These are phyloP conservation scores for Colletotrichum aenigma DNA, from an alignment of 2,329 filamentous ascomycete species.

Conservation along the genomic window DNA sequence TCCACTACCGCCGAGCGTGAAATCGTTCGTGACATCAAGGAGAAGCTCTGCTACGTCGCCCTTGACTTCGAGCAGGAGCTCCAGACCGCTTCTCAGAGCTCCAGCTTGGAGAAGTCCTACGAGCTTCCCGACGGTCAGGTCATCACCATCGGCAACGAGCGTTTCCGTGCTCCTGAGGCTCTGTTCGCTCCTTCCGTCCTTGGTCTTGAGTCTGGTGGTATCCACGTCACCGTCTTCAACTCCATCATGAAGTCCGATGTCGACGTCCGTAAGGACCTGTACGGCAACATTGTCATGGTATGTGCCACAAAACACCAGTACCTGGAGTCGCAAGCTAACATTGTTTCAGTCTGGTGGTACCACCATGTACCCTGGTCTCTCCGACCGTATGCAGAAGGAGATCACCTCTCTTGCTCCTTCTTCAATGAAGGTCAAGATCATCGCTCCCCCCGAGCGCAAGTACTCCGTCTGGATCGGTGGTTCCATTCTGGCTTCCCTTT, in stretches of 20 bases:
- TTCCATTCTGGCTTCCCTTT: constrained; percentile 98
- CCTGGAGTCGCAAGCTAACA: constrained; percentile 33
- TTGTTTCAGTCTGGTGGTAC: constrained; percentile 90
- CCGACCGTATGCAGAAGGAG: constrained; percentile 99
- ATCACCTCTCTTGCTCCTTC: constrained; percentile 99
- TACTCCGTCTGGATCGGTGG: constrained; percentile 99
- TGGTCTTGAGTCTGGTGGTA: constrained; percentile 97
- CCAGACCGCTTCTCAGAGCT: constrained; percentile 98
- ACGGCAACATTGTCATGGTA: constrained; percentile 99
- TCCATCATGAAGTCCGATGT: constrained; percentile 99
- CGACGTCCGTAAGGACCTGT: constrained; percentile 99
- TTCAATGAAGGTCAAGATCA: constrained; percentile 99
- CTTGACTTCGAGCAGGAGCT: constrained; percentile 99
- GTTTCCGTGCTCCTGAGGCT: constrained; percentile 99
- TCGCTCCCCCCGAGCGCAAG: constrained; percentile 99
- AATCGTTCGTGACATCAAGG: constrained; percentile 99
- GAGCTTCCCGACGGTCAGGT: constrained; percentile 99
- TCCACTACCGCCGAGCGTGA: constrained; percentile 99
- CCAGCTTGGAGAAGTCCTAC: constrained; percentile 99
- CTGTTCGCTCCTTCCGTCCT: constrained; percentile 99
- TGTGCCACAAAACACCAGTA: constrained; percentile 39
- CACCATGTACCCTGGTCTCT: constrained; percentile 99
- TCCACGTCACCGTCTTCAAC: constrained; percentile 99
- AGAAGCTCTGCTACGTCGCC: constrained; percentile 99
- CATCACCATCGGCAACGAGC: constrained; percentile 99